Evolutionary conservation across 306 rosid genomes (phyloP).

Genomic region (Lathyrus aphaca): DNA sequence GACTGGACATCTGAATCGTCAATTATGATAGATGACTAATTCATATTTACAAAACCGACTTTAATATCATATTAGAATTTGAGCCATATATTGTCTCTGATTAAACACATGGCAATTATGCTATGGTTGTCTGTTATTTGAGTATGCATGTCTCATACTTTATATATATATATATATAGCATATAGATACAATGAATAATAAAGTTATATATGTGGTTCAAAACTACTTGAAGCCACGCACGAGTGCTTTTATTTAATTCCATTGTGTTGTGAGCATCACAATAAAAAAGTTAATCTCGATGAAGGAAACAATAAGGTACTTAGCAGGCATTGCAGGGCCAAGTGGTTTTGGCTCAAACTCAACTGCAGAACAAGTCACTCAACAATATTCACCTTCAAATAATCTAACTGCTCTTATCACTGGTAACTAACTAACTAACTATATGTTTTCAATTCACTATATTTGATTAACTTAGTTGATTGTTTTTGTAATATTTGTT

Average conservation of each 20-base stretch:
- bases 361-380: constrained; percentile 94
- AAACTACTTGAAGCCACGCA: constrained; percentile 9
- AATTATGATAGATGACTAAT: too few relatives aligned
- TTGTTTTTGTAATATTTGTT: neutral
- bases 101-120: too few relatives aligned
- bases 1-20: too few relatives aligned
- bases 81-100: too few relatives aligned
- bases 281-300: constrained; percentile 37
- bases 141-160: neutral
- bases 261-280: constrained; percentile 26
- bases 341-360: constrained; percentile 92
- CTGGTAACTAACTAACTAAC: constrained; percentile 65
- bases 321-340: constrained; percentile 97
- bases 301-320: constrained; percentile 86
- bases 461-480: neutral
- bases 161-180: constrained; percentile 28
- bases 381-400: constrained; percentile 47
- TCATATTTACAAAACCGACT: too few relatives aligned
- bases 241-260: constrained; percentile 33
- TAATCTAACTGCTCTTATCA: constrained; percentile 78
- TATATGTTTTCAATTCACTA: too few relatives aligned
- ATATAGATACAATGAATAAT: neutral
- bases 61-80: too few relatives aligned
- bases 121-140: neutral
- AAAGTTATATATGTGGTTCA: constrained; percentile 26